These are phyloP conservation scores for Pythium aristosporum DNA, from an alignment of 352 stramenopile species.

Conservation along the genomic window DNA sequence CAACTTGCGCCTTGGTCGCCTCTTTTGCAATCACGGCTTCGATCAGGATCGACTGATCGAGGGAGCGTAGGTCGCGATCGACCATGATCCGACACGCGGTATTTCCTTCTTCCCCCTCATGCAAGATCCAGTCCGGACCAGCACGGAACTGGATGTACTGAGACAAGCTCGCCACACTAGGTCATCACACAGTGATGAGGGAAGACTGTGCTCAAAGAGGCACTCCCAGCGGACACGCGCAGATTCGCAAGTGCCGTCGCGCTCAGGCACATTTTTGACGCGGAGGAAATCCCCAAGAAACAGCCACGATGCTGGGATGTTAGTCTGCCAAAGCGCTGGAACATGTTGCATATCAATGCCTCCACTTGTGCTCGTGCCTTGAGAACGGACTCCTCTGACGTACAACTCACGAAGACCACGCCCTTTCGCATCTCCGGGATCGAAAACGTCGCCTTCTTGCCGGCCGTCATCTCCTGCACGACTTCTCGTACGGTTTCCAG, in stretches of 20 bases:
- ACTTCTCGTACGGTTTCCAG: neutral
- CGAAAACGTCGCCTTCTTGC: neutral
- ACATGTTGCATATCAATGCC: neutral
- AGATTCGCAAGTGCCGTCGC: neutral
- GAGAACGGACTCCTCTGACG: neutral
- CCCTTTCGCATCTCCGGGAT: neutral
- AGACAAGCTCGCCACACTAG: slow-evolving; percentile 8
- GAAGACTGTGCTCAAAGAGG: slow-evolving; percentile 15
- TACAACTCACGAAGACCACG: neutral
- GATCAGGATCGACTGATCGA: slow-evolving; percentile 2
- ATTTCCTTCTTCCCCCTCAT: neutral
- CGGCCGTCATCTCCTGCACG: neutral
- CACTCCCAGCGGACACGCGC: slow-evolving; percentile 23
- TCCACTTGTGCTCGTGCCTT: neutral
- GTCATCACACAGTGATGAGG: slow-evolving; percentile 22
- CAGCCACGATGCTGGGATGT: neutral
- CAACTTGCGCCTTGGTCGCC: neutral
- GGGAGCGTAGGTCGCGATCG: neutral
- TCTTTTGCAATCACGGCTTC: slow-evolving; percentile 7
- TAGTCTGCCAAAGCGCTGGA: neutral
- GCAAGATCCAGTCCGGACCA: slow-evolving; percentile 4
- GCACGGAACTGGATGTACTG: neutral
- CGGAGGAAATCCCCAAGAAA: neutral
- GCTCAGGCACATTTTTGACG: neutral
- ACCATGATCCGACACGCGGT: slow-evolving; percentile 5